Evolutionary conservation across 176 grass and related monocot species (phyloP).

Genomic region (Phoenix dactylifera): DNA sequence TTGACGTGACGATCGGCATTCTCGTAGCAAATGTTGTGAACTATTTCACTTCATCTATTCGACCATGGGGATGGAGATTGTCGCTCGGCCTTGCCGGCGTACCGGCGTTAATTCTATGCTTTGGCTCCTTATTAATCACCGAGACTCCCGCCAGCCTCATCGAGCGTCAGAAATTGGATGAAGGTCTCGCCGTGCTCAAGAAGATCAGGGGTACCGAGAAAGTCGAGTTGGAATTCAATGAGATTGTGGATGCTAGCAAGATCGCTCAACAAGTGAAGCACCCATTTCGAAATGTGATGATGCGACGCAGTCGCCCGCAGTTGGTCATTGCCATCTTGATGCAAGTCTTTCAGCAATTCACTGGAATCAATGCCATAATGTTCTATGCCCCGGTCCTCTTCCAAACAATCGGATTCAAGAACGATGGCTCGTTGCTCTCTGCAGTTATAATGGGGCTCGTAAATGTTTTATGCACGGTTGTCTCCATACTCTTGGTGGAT

Average conservation of each 20-base stretch:
- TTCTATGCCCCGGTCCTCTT: constrained; percentile 47
- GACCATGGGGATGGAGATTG: constrained; percentile 30
- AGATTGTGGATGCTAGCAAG: constrained; percentile 29
- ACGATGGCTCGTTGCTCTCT: constrained; percentile 31
- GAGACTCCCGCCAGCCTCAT: constrained; percentile 49
- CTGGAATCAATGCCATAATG: constrained; percentile 38
- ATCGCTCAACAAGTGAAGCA: constrained; percentile 13
- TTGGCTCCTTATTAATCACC: constrained; percentile 24
- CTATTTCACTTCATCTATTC: constrained; percentile 32
- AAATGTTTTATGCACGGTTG: constrained; percentile 12
- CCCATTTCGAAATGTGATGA: constrained; percentile 22
- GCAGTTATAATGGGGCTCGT: constrained; percentile 26
- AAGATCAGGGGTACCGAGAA: constrained; percentile 24
- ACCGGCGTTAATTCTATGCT: constrained; percentile 17
- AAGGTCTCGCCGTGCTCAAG: constrained; percentile 25
- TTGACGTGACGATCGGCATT: constrained; percentile 30
- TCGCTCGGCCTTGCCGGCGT: constrained; percentile 33
- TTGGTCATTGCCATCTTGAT: constrained; percentile 29
- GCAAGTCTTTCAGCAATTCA: constrained; percentile 53
- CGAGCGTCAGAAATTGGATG: constrained; percentile 8
- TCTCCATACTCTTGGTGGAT: constrained; percentile 25
- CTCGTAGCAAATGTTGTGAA: constrained; percentile 34
- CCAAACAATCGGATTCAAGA: constrained; percentile 50
- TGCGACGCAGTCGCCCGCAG: constrained; percentile 23
- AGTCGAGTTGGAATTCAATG: constrained; percentile 26